Percentiles rank a stretch among this genome's conserved stretches.
Evolutionary conservation across 1,284 basidiomycete genomes (phyloP).

Genomic region (Marasmius fiardii): DNA sequence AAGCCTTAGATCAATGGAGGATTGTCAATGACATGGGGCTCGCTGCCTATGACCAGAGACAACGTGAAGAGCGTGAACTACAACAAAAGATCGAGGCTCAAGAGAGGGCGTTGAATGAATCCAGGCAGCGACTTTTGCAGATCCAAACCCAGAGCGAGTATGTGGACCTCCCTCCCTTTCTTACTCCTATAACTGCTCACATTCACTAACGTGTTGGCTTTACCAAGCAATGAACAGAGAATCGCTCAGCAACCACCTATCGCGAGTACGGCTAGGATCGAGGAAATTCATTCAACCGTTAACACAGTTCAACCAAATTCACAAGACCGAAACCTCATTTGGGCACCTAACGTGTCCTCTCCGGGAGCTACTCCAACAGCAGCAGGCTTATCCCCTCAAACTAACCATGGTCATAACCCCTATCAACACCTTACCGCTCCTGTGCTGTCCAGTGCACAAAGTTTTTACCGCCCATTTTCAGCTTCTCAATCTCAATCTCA

Average conservation of each 20-base stretch:
- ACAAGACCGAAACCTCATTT: background rate
- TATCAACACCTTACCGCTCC: too few species aligned
- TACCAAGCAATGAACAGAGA: background rate
- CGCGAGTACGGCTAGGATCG: slow-evolving; percentile 8
- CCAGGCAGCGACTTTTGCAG: too few species aligned
- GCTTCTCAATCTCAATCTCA: too few species aligned
- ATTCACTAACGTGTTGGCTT: background rate
- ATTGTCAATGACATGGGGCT: background rate
- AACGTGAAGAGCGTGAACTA: slow-evolving; percentile 3
- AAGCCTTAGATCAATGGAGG: background rate
- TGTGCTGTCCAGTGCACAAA: too few species aligned
- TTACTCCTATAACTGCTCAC: too few species aligned
- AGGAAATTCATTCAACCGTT: slow-evolving; percentile 10
- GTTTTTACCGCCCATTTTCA: too few species aligned
- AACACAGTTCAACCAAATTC: background rate
- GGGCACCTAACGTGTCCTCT: too few species aligned
- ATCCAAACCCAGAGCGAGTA: too few species aligned
- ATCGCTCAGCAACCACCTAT: background rate
- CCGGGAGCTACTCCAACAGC: too few species aligned
- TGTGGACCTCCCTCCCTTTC: too few species aligned
- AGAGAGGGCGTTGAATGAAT: background rate
- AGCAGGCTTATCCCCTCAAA: too few species aligned
- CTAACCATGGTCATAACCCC: too few species aligned
- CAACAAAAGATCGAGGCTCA: background rate
- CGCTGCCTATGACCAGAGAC: background rate